phyloP scores from a whole-genome alignment of 352 stramenopile genomes.

The Elongisporangium undulatum region DNA sequence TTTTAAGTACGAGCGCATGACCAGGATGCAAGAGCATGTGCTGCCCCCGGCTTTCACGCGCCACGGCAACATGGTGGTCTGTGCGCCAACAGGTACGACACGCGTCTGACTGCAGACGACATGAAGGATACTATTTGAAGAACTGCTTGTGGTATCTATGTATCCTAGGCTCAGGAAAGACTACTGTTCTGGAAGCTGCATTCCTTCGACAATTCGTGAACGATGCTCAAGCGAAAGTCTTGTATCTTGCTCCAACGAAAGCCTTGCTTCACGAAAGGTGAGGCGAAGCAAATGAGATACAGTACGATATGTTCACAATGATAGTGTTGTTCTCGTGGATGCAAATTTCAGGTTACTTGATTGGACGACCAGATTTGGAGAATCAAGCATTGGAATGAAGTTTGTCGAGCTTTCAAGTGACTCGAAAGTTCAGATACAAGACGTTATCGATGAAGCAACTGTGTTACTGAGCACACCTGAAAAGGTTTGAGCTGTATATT shows the following conservation, averaged over 20 bases:
- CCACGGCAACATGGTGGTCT: conserved; percentile 32
- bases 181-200: conserved; percentile 33
- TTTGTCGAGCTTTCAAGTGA: conserved; percentile 35
- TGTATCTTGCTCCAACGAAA: conserved; percentile 47
- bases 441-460: conserved; percentile 14
- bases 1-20: conserved; percentile 41
- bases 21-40: conserved; percentile 33
- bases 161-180: conserved; percentile 39
- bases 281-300: neutral
- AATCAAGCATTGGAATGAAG: conserved; percentile 16
- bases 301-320: neutral
- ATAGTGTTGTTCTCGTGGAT: neutral
- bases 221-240: conserved; percentile 13
- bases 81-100: conserved; percentile 31
- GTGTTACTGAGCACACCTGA: conserved; percentile 40
- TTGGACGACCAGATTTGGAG: conserved; percentile 33
- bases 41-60: conserved; percentile 25
- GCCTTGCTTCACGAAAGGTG: conserved; percentile 44
- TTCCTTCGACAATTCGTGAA: conserved; percentile 26
- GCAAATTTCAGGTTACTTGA: conserved; percentile 17
- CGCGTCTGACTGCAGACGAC: neutral
- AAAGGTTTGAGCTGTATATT: conserved; percentile 18
- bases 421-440: conserved; percentile 2
- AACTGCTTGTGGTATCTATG: neutral
- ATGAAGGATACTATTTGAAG: neutral